Evolutionary conservation across 495 filamentous ascomycete species (phyloP).

Genomic region (Penicillium argentinense): DNA sequence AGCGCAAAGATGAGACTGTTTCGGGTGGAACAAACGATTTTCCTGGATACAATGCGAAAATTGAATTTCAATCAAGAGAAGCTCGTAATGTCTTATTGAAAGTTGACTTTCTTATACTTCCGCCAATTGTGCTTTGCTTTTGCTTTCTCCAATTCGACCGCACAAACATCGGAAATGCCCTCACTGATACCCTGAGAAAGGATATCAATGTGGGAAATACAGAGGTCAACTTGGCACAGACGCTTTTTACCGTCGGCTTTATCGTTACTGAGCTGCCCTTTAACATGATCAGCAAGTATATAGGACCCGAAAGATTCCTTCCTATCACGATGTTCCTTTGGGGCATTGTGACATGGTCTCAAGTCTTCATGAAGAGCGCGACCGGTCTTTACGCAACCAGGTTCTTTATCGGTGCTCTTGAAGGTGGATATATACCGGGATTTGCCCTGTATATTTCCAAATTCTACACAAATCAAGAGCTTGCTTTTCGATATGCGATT

Average conservation of each 20-base stretch:
- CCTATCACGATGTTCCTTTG: conserved; percentile 21
- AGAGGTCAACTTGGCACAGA: conserved; percentile 4
- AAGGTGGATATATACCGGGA: conserved; percentile 42
- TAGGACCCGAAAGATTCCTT: conserved; percentile 18
- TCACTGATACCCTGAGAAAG: background rate
- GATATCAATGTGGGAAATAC: conserved; percentile 2
- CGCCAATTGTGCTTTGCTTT: conserved; percentile 7
- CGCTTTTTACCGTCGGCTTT: conserved; percentile 1
- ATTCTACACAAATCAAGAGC: conserved; percentile 14
- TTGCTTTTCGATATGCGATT: conserved; percentile 6
- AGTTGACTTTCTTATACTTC: conserved; percentile 3
- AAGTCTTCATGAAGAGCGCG: conserved; percentile 30
- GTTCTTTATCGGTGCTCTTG: conserved; percentile 37
- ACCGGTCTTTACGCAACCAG: conserved; percentile 33
- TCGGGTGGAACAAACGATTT: background rate
- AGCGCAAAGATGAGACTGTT: background rate
- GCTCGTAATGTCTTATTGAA: background rate
- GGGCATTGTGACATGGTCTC: conserved; percentile 21
- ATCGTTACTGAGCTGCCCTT: conserved; percentile 4
- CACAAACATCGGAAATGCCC: conserved; percentile 4
- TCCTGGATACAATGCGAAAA: background rate
- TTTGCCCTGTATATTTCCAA: conserved; percentile 40
- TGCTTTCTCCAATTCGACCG: conserved; percentile 7
- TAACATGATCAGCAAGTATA: conserved; percentile 16
- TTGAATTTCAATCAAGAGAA: background rate